Evolutionary conservation across 768 basidiomycete species (phyloP), one percentile per base, ranked within the genome.

Genomic region (Rhodosporidiobolus sp.): DNA sequence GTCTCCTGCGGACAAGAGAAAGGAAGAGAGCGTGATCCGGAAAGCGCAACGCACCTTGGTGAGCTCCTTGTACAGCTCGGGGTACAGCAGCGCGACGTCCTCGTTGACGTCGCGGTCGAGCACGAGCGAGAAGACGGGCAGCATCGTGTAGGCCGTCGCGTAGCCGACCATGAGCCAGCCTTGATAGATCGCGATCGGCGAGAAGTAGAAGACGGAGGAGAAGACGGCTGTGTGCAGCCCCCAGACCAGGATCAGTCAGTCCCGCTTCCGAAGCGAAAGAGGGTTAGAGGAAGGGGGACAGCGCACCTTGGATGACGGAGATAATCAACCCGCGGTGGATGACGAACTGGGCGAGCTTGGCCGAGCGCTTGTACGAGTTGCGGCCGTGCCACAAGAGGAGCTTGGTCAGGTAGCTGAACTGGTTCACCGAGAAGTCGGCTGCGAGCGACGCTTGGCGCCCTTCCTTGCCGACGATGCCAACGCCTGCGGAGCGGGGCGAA

Each of bases 361-460:
- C 94, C 0, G 92, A 94, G 75, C 96, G 93, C 61, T 96, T 92
- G 82, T 99, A 99, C 16, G 93, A 96, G 82, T 98, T 98, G 57
- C 96, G 90, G 11, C 96, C 96, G 74, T 98, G 96, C 96, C 96
- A 99, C 52, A 98, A 86, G 28, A 99, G 88, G 4, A 99, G 87
- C 81, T 98, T 98, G 19, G 94, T 96, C 60, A 99, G 87, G 81
- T 87, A 86, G 79, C 91, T 92, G 86, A 99, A 99, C 80, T 99
- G 96, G 7, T 89, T 96, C 73, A 99, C 91, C 7, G 93, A 95
- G 79, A 99, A 98, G 82, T 98, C 96, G 4, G 96, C 96, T 0
- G 96, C 95, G n/a, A 99, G 86, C 0, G 94, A 97, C 0, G 96
- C 96, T 81, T 98, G 96, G 80, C 92, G 94, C 34, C 96, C 96